phyloP scores from a whole-genome alignment of 148 eudicot species.

The Rhododendron henanense region DNA sequence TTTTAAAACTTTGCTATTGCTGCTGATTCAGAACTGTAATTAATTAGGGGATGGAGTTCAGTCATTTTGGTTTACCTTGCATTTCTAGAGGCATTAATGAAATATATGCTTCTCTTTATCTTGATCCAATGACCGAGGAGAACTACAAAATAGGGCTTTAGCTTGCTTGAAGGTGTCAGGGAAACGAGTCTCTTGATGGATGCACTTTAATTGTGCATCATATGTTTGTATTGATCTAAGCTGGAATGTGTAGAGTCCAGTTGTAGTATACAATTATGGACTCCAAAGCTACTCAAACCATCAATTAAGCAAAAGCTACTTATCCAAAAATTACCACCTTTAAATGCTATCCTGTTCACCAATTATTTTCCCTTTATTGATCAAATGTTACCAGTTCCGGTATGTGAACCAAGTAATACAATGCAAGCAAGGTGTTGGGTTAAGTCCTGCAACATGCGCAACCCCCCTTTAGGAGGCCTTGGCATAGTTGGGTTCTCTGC shows the following conservation, averaged over 20 bases:
- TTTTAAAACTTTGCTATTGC: neutral
- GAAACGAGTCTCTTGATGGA: neutral
- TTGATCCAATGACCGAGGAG: neutral
- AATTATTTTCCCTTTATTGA: neutral
- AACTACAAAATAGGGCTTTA: neutral
- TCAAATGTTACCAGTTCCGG: neutral
- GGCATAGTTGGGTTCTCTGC: constrained; percentile 14
- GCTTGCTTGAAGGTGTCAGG: neutral
- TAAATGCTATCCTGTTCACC: neutral
- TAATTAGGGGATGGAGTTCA: neutral
- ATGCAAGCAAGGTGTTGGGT: neutral
- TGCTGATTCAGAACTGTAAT: neutral
- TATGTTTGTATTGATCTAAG: neutral
- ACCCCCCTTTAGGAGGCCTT: constrained; percentile 6
- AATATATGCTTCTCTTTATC: neutral
- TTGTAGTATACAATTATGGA: neutral
- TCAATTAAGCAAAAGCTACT: neutral
- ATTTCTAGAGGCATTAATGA: neutral
- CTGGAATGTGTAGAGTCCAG: neutral
- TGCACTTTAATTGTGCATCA: neutral
- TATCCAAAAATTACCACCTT: neutral
- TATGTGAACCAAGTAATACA: neutral
- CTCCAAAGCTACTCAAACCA: neutral
- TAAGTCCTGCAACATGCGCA: neutral
- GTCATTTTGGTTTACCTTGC: neutral